Conservation (phyloP, 495 filamentous ascomycete species). For the Podospora pseudopauciseta region DNA sequence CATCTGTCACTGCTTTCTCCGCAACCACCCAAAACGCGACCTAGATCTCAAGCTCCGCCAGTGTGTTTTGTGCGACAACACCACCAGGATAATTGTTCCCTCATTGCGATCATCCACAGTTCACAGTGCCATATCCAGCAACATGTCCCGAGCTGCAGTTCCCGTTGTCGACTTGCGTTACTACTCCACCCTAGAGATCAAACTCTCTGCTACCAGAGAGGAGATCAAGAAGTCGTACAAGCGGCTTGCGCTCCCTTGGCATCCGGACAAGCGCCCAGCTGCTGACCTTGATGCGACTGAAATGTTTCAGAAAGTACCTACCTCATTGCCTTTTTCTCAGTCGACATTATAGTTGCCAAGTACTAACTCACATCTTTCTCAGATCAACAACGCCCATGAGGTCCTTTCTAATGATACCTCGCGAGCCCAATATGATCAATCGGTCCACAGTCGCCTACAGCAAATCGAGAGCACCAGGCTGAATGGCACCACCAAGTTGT, state of each 20-base stretch:
- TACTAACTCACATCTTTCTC: background rate
- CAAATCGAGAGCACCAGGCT: background rate
- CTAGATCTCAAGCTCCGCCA: too few species aligned
- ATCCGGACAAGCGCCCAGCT: background rate
- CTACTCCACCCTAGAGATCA: background rate
- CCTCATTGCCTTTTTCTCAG: too few species aligned
- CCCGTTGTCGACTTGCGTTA: background rate
- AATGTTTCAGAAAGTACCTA: background rate
- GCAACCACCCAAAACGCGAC: too few species aligned
- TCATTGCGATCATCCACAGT: too few species aligned
- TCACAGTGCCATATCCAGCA: background rate
- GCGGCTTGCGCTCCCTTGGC: background rate
- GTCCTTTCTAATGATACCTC: background rate
- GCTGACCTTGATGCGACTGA: background rate
- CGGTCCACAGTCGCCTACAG: background rate
- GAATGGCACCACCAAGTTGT: too few species aligned
- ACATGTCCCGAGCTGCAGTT: background rate
- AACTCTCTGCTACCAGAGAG: background rate
- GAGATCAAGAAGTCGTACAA: background rate
- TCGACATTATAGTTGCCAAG: background rate
- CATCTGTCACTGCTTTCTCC: too few species aligned
- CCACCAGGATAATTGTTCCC: too few species aligned
- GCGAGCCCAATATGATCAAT: background rate
- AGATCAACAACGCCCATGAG: background rate
- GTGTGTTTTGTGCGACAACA: too few species aligned